Percentiles rank a stretch among this genome's conserved stretches.
phyloP scores from a whole-genome alignment of 2,329 filamentous ascomycete species.

The Microdochium nivale region DNA sequence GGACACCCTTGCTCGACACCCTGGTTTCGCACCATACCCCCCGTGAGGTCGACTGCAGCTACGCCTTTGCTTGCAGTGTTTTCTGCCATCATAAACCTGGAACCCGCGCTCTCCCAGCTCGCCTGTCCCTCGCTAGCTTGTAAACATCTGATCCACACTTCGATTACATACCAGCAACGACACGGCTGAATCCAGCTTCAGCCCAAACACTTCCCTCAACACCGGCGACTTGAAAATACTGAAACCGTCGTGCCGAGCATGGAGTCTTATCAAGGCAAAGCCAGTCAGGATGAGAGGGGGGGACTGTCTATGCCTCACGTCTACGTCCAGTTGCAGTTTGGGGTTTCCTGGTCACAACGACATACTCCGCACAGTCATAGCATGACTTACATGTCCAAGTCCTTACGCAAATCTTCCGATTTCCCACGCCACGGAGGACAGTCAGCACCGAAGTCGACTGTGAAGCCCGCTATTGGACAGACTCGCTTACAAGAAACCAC shows the following conservation, averaged over 20 bases:
- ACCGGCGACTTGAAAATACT: background rate
- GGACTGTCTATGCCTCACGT: constrained; percentile 29
- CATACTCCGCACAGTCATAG: constrained; percentile 33
- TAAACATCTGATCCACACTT: background rate
- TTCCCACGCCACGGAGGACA: constrained; percentile 14
- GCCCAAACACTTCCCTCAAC: no score
- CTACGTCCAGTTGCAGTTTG: constrained; percentile 43
- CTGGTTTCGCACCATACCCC: background rate
- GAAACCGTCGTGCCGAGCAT: background rate
- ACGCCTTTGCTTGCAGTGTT: no score
- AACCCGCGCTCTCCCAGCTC: background rate
- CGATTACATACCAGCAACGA: no score
- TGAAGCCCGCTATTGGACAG: background rate
- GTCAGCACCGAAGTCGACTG: constrained; percentile 6
- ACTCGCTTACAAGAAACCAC: background rate
- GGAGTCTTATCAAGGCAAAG: background rate
- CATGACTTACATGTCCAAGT: constrained; percentile 37
- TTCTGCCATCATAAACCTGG: background rate
- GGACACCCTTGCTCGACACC: background rate
- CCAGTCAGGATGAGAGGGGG: constrained; percentile 13
- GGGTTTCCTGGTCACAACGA: constrained; percentile 38
- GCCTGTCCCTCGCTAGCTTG: background rate
- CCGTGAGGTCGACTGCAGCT: background rate
- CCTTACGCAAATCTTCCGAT: constrained; percentile 28
- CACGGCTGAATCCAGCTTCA: no score